phyloP scores from a whole-genome alignment of 192 early-diverging fungal genomes.

The Entomortierella parvispora region DNA sequence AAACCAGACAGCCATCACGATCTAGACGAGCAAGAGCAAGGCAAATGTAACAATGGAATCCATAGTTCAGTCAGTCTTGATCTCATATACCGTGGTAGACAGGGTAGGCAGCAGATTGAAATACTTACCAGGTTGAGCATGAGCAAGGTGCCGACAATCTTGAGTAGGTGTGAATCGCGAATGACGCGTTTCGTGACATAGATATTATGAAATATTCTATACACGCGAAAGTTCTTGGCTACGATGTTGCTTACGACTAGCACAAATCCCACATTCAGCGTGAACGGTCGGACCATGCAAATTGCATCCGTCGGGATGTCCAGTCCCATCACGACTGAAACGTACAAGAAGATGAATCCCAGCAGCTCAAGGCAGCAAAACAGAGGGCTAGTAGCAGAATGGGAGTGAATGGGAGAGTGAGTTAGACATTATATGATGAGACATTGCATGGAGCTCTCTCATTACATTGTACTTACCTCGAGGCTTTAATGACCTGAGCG shows the following conservation, averaged over 20 bases:
- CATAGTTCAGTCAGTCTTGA: background rate
- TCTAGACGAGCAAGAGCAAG: constrained; percentile 14
- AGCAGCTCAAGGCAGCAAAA: constrained; percentile 63
- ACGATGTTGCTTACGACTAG: constrained; percentile 60
- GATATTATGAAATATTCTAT: constrained; percentile 64
- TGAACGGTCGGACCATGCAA: constrained; percentile 52
- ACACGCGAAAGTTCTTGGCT: constrained; percentile 64
- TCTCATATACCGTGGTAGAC: no score
- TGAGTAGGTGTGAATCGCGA: constrained; percentile 55
- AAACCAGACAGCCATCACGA: constrained; percentile 50
- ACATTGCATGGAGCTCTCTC: background rate
- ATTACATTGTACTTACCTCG: constrained; percentile 43
- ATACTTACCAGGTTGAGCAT: constrained; percentile 53
- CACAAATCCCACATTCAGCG: constrained; percentile 56
- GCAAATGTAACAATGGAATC: background rate
- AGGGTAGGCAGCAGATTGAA: no score
- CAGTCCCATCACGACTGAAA: constrained; percentile 48
- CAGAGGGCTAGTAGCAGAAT: constrained; percentile 47
- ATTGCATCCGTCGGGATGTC: constrained; percentile 48
- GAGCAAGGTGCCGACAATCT: constrained; percentile 52
- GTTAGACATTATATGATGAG: background rate
- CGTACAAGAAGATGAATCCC: constrained; percentile 59
- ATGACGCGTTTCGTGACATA: constrained; percentile 61
- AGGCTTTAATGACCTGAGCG: constrained; percentile 58
- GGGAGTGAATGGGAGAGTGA: background rate